Percentiles rank a stretch among this genome's conserved stretches.
Evolutionary conservation across 768 basidiomycete species (phyloP).

Genomic region (Pleurotus tuber-regium): DNA sequence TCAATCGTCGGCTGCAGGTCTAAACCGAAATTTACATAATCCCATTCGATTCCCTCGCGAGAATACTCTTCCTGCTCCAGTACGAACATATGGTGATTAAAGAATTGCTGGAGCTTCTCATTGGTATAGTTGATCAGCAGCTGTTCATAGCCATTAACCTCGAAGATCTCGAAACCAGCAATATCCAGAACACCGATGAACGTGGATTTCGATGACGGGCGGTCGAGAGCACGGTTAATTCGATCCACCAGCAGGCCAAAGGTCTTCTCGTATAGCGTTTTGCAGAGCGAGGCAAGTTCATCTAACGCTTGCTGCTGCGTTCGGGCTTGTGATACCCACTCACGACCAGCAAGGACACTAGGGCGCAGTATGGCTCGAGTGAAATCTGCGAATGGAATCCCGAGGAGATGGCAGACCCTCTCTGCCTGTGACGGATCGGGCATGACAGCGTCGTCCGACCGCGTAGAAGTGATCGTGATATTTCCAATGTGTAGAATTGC

Average conservation of each 20-base stretch:
- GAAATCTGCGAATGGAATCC: constrained; percentile 85
- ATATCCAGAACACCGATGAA: constrained; percentile 99
- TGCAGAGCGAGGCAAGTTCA: constrained; percentile 88
- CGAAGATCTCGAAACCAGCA: constrained; percentile 97
- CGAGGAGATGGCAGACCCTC: constrained; percentile 87
- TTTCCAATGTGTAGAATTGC: constrained; percentile 96
- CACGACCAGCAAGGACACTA: constrained; percentile 88
- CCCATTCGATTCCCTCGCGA: constrained; percentile 95
- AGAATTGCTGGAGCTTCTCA: constrained; percentile 96
- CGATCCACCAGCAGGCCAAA: constrained; percentile 93
- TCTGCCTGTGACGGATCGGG: constrained; percentile 82
- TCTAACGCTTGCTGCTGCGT: constrained; percentile 90
- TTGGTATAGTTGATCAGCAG: constrained; percentile 98
- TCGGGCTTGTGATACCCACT: constrained; percentile 94
- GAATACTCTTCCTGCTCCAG: constrained; percentile 99
- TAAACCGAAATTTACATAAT: constrained; percentile 96
- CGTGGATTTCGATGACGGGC: constrained; percentile 86
- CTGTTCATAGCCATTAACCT: constrained; percentile 94
- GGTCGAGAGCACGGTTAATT: constrained; percentile 91
- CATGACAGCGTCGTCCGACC: constrained; percentile 78
- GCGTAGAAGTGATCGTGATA: constrained; percentile 74
- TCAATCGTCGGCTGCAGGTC: constrained; percentile 99
- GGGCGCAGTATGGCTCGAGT: constrained; percentile 86
- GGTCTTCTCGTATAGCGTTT: constrained; percentile 96
- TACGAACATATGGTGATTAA: constrained; percentile 99